Conservation (phyloP, 805 yeast genomes). For the Hanseniaspora occidentalis region DNA sequence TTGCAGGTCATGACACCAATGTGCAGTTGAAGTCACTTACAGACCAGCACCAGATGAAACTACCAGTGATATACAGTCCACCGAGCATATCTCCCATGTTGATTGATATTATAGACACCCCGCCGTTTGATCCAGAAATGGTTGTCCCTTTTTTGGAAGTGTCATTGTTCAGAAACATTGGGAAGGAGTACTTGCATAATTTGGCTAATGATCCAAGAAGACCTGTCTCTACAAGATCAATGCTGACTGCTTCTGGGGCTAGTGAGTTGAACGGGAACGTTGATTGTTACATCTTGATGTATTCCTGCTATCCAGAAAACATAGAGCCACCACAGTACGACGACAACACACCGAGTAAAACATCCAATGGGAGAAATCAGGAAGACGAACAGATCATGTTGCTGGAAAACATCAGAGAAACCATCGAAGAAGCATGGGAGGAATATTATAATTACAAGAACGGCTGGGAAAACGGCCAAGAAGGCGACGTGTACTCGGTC, state of each 20-base stretch:
- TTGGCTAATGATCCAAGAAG: constrained; percentile 50
- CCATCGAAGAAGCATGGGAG: constrained; percentile 62
- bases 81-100: constrained; percentile 49
- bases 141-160: constrained; percentile 69
- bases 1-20: constrained; percentile 1
- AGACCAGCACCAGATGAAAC: background rate
- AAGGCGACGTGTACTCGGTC: constrained; percentile 52
- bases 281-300: constrained; percentile 63
- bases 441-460: constrained; percentile 45
- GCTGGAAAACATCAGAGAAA: constrained; percentile 31
- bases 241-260: constrained; percentile 68
- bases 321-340: constrained; percentile 45
- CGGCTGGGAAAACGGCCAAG: constrained; percentile 52
- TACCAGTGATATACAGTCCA: constrained; percentile 24
- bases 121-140: constrained; percentile 52
- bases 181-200: constrained; percentile 44
- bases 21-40: background rate
- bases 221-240: constrained; percentile 52
- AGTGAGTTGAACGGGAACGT: constrained; percentile 63
- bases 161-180: constrained; percentile 49
- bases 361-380: constrained; percentile 9
- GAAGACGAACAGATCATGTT: constrained; percentile 17
- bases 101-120: constrained; percentile 63
- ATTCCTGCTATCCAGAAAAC: constrained; percentile 51
- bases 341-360: constrained; percentile 4